Conservation (phyloP, 805 yeast species). For the Pichia californica region DNA sequence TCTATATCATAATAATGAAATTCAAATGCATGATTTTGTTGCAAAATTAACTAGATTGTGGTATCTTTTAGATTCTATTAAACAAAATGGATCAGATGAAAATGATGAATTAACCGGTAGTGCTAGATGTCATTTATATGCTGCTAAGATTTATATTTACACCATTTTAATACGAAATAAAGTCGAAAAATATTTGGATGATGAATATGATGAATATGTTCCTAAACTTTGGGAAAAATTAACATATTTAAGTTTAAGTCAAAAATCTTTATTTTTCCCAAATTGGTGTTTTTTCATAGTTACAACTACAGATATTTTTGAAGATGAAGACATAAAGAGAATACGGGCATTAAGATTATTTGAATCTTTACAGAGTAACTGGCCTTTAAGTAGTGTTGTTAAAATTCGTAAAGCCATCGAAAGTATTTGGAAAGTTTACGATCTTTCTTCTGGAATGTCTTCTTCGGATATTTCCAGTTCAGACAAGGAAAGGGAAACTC, state of each 20-base stretch:
- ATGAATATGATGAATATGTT: slow-evolving; percentile 6
- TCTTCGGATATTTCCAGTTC: slow-evolving; percentile 5
- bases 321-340: slow-evolving; percentile 15
- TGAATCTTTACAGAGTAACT: slow-evolving; percentile 16
- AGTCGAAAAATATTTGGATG: slow-evolving; percentile 9
- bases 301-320: slow-evolving; percentile 15
- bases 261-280: slow-evolving; percentile 22
- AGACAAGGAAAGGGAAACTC: background rate
- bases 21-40: slow-evolving; percentile 6
- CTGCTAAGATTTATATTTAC: slow-evolving; percentile 18
- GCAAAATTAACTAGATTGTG: slow-evolving; percentile 9
- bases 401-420: slow-evolving; percentile 21
- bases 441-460: slow-evolving; percentile 10
- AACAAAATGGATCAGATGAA: slow-evolving; percentile 7
- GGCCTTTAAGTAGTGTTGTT: slow-evolving; percentile 26
- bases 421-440: slow-evolving; percentile 26
- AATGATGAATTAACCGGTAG: slow-evolving; percentile 16
- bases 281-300: slow-evolving; percentile 28
- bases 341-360: slow-evolving; percentile 17
- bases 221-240: slow-evolving; percentile 12
- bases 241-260: slow-evolving; percentile 9
- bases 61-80: slow-evolving; percentile 9
- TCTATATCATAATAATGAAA: slow-evolving; percentile 3
- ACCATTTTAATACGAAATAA: slow-evolving; percentile 12
- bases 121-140: slow-evolving; percentile 17